Evolutionary conservation across 2,329 filamentous ascomycete genomes (phyloP).

Genomic region (Alternaria panax): DNA sequence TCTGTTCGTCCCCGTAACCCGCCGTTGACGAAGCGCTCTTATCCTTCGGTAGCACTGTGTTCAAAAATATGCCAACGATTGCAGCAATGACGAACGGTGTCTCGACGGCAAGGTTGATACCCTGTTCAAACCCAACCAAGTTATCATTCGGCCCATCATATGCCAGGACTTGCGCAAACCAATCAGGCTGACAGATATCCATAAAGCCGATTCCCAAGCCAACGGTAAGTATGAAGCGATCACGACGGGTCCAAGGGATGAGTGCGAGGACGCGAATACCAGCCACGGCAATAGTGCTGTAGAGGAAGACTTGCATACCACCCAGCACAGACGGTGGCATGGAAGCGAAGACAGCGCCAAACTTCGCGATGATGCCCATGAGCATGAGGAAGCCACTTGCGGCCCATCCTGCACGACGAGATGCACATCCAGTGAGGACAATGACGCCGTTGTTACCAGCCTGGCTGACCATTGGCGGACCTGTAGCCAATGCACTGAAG

Average conservation of each 20-base stretch:
- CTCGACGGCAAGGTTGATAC: slow-evolving; percentile 52
- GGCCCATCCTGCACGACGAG: slow-evolving; percentile 39
- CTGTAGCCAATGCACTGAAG: slow-evolving; percentile 37
- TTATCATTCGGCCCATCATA: slow-evolving; percentile 49
- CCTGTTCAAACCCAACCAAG: slow-evolving; percentile 52
- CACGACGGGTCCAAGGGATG: slow-evolving; percentile 36
- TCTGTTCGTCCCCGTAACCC: slow-evolving; percentile 18
- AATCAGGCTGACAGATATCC: slow-evolving; percentile 51
- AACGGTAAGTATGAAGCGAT: slow-evolving; percentile 39
- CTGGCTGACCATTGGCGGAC: slow-evolving; percentile 39
- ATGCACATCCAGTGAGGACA: slow-evolving; percentile 37
- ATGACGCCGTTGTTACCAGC: slow-evolving; percentile 43
- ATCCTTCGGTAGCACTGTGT: slow-evolving; percentile 52
- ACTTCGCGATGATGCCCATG: slow-evolving; percentile 40
- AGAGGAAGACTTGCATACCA: slow-evolving; percentile 54
- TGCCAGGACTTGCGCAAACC: slow-evolving; percentile 51
- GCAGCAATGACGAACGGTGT: slow-evolving; percentile 54
- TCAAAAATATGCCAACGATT: slow-evolving; percentile 50
- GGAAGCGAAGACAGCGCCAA: slow-evolving; percentile 39
- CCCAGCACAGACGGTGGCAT: slow-evolving; percentile 53
- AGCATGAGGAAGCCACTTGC: slow-evolving; percentile 37
- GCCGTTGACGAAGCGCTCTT: neutral
- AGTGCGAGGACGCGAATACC: slow-evolving; percentile 38
- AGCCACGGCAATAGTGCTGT: slow-evolving; percentile 38
- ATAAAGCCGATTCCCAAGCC: slow-evolving; percentile 42